A percentile compares a stretch with the other conserved stretches of the same genome.
These are phyloP conservation scores for Dryas alaskensis DNA, from an alignment of 306 rosid species.

Conservation along the genomic window DNA sequence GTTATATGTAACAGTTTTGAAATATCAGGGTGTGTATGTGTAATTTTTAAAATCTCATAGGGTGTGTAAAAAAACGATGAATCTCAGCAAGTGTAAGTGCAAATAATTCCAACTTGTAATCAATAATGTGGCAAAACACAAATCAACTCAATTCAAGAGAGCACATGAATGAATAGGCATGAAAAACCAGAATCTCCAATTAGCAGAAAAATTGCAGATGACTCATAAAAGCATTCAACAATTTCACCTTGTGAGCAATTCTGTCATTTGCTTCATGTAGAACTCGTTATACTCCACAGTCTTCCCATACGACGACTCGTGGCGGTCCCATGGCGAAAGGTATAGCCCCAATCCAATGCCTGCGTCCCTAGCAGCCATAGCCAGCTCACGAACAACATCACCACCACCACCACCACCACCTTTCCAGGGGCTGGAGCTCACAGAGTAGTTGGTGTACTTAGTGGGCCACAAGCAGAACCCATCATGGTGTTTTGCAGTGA, in stretches of 20 bases:
- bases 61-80: too few relatives aligned
- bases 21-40: too few relatives aligned
- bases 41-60: too few relatives aligned
- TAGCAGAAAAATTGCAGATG: background rate
- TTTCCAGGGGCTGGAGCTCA: slow-evolving; percentile 63
- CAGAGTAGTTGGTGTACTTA: slow-evolving; percentile 68
- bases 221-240: background rate
- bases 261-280: slow-evolving; percentile 82
- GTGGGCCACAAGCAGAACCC: slow-evolving; percentile 97
- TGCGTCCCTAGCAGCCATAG: slow-evolving; percentile 59
- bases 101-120: too few relatives aligned
- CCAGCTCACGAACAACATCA: slow-evolving; percentile 73
- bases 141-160: background rate
- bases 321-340: slow-evolving; percentile 97
- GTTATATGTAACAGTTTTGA: too few relatives aligned
- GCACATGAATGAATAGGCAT: background rate
- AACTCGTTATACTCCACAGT: slow-evolving; percentile 66
- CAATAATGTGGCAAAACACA: background rate
- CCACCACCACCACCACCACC: slow-evolving; percentile 68
- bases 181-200: background rate
- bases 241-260: slow-evolving; percentile 71
- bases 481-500: slow-evolving; percentile 86
- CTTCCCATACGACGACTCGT: slow-evolving; percentile 54
- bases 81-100: too few relatives aligned
- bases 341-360: slow-evolving; percentile 72